Conservation (phyloP, 140 eudicot species). For the Bidens hawaiensis region DNA sequence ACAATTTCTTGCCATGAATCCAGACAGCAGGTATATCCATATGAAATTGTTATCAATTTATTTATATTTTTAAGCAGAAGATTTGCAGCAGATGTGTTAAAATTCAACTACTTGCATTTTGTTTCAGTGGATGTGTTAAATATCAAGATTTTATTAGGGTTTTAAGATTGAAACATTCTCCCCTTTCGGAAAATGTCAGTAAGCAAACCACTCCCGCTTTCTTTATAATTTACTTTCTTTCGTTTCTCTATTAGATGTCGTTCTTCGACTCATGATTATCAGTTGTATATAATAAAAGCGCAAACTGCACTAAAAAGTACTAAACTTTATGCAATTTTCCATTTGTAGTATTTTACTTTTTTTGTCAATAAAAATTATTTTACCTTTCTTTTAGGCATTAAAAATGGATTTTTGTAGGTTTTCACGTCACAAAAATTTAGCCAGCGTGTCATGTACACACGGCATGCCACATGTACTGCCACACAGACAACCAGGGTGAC, state of each 20-base stretch:
- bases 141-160: slow-evolving; percentile 52
- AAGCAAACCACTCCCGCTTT: neutral
- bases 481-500: no score
- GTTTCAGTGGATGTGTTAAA: slow-evolving; percentile 70
- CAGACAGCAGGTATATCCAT: slow-evolving; percentile 64
- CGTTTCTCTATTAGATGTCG: neutral
- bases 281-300: neutral
- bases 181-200: slow-evolving; percentile 66
- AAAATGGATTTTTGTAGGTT: neutral
- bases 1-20: slow-evolving; percentile 81
- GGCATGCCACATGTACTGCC: neutral
- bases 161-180: slow-evolving; percentile 63
- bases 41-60: neutral
- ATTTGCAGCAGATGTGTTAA: neutral
- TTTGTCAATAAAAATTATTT: neutral
- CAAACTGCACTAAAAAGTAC: neutral
- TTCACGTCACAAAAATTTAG: neutral
- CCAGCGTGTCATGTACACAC: neutral
- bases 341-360: neutral
- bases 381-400: neutral
- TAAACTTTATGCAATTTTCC: neutral
- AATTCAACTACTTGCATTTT: slow-evolving; percentile 5
- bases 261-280: neutral
- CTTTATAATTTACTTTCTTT: neutral
- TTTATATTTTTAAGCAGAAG: neutral